Percentiles rank a stretch among this genome's conserved stretches.
These are phyloP conservation scores for Lophiotrema nucula DNA, from an alignment of 495 filamentous ascomycete species.

Conservation along the genomic window DNA sequence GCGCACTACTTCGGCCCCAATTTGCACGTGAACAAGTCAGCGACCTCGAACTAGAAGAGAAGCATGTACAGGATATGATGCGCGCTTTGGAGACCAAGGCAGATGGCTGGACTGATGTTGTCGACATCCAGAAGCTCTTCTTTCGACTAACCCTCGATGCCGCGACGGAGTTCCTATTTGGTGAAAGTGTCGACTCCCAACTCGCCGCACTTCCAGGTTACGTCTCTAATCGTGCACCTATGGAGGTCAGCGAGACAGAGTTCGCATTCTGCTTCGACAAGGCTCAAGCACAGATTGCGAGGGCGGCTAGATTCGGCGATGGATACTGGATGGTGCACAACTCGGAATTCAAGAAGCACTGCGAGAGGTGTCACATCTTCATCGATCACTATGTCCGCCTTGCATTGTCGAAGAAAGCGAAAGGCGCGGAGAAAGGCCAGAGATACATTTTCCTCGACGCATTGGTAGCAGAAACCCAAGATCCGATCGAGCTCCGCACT, in stretches of 20 bases:
- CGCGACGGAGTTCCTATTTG: constrained; percentile 84
- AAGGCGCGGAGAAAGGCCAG: constrained; percentile 48
- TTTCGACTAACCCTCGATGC: constrained; percentile 81
- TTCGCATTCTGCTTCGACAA: constrained; percentile 38
- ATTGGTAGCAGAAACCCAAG: constrained; percentile 70
- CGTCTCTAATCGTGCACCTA: neutral
- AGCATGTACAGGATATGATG: constrained; percentile 54
- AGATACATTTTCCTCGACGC: constrained; percentile 79
- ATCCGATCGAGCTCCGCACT: constrained; percentile 69
- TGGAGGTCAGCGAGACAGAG: constrained; percentile 15
- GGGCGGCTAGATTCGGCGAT: constrained; percentile 28
- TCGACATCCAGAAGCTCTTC: constrained; percentile 70
- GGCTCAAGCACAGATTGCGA: constrained; percentile 25
- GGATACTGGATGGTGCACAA: constrained; percentile 57
- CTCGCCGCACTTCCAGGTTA: constrained; percentile 6
- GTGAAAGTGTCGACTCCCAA: constrained; percentile 65
- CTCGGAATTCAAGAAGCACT: constrained; percentile 56
- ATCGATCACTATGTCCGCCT: constrained; percentile 75
- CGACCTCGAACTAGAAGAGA: constrained; percentile 77
- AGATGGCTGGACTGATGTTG: constrained; percentile 46
- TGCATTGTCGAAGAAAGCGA: constrained; percentile 64
- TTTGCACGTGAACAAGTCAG: constrained; percentile 79
- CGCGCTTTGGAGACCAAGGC: constrained; percentile 15
- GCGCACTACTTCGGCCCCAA: constrained; percentile 77
- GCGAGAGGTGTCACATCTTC: constrained; percentile 50